A percentile compares a stretch with the other conserved stretches of the same genome.
Conservation (phyloP, 352 stramenopile genomes). For the Aphanomyces astaci region DNA sequence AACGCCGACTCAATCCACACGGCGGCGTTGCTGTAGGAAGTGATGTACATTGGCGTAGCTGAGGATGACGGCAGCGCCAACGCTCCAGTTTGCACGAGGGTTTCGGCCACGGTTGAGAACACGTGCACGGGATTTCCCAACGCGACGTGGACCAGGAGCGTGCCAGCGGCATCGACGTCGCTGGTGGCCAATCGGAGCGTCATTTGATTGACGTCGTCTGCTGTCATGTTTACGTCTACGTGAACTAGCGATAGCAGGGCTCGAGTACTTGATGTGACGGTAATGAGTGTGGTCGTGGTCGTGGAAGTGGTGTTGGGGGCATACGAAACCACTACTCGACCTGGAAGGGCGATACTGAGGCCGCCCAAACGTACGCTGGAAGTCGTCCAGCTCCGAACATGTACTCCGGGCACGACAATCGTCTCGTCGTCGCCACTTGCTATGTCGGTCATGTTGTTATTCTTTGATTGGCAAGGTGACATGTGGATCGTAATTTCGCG, state of each 20-base stretch:
- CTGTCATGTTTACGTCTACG: not conserved
- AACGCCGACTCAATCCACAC: constrained; percentile 10
- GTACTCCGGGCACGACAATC: not conserved
- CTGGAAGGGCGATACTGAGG: not conserved
- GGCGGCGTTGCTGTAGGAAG: not conserved
- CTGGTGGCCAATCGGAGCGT: not conserved
- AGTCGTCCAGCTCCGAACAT: not conserved
- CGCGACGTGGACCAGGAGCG: not conserved
- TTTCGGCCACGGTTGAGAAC: constrained; percentile 4
- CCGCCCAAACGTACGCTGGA: not conserved
- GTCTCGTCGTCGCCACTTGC: not conserved
- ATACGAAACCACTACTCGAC: not conserved
- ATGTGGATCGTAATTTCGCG: not conserved
- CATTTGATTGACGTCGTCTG: not conserved
- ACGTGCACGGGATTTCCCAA: not conserved
- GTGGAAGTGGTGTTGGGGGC: not conserved
- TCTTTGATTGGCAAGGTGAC: not conserved
- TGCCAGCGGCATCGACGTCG: not conserved
- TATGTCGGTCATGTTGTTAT: not conserved
- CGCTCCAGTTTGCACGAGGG: not conserved
- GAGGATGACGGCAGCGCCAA: not conserved
- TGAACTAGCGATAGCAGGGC: not conserved
- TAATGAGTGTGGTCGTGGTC: not conserved
- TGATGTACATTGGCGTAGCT: not conserved
- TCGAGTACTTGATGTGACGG: not conserved